Base-by-base conservation (phyloP, 345 rosid genomes). In the Populus nigra region DNA sequence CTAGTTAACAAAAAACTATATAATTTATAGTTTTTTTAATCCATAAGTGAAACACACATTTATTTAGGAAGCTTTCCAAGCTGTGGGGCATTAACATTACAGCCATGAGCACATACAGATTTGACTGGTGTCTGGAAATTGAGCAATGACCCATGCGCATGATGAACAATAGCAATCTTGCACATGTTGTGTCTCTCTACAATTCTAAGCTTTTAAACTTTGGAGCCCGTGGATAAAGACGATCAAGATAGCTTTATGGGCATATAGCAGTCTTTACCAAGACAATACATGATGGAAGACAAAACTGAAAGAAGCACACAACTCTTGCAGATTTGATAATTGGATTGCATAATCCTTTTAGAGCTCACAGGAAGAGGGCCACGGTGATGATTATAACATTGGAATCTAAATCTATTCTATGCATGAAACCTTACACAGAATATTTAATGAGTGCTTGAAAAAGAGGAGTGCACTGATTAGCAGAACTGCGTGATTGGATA, bases 111-210 rank as follows among this genome's bases (percentile, higher is more conserved):
- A 8, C 57, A 43, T 62, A 7, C 35, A 17, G 78, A 74, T 61
- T 41, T 68, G 70, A 69, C 36, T 45, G 65, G 35, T 38, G 68
- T 27, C 27, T 33, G 36, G 39, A 8, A 16, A 71, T 39, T 15
- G 10, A 18, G 55, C 84, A 59, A 50, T 62, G 73, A 62, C 67
- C 62, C 78, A 53, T 53, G 75, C 72, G 78, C 80, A 78, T 82
- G 75, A 80, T 83, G 76, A 77, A 72, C 74, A 31, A 73, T 78
- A 43, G 70, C 75, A 71, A 72, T 59, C 50, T 31, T 22, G 78
- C 87, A 85, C 88, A 85, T 85, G 90, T 43, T 47, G 13, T 82
- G 86, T 84, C 85, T 78, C 81, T 57, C 83, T 29, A 20, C 50
- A 59, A 69, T 31, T n/a, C 38, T 27, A 29, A 17, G 43, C 41